Conservation (phyloP, 129 eudicot species). For the Flaveria trinervia region DNA sequence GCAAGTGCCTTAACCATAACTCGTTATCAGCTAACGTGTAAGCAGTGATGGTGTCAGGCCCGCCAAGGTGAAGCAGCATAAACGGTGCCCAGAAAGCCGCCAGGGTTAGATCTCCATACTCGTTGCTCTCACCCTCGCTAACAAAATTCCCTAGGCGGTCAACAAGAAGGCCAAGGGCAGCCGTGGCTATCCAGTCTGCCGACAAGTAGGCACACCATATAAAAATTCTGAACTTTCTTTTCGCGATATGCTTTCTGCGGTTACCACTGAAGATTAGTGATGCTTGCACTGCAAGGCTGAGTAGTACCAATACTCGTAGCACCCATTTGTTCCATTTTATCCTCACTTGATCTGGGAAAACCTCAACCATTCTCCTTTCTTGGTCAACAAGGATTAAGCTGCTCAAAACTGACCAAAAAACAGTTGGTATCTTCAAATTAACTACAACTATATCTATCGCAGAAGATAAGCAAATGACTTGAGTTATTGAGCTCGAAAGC, state of each 20-base stretch:
- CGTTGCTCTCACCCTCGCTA: background rate
- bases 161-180: constrained; percentile 47
- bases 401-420: constrained; percentile 16
- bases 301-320: constrained; percentile 36
- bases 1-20: constrained; percentile 38
- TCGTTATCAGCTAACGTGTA: constrained; percentile 43
- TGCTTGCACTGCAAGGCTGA: constrained; percentile 44
- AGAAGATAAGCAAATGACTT: background rate
- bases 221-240: constrained; percentile 33
- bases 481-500: background rate
- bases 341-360: constrained; percentile 33
- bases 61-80: constrained; percentile 45
- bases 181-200: constrained; percentile 53
- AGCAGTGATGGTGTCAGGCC: constrained; percentile 45
- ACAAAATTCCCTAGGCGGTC: constrained; percentile 18
- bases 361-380: constrained; percentile 35
- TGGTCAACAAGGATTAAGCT: background rate
- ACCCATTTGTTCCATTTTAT: constrained; percentile 50
- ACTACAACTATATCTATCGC: background rate
- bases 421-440: background rate
- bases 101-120: constrained; percentile 13
- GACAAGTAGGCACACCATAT: constrained; percentile 55
- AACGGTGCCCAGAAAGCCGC: constrained; percentile 57
- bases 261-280: constrained; percentile 37
- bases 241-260: constrained; percentile 37